Percentiles rank a stretch among this genome's conserved stretches.
Evolutionary conservation across 2,329 filamentous ascomycete species (phyloP).

Genomic region (Aspergillus sp.): DNA sequence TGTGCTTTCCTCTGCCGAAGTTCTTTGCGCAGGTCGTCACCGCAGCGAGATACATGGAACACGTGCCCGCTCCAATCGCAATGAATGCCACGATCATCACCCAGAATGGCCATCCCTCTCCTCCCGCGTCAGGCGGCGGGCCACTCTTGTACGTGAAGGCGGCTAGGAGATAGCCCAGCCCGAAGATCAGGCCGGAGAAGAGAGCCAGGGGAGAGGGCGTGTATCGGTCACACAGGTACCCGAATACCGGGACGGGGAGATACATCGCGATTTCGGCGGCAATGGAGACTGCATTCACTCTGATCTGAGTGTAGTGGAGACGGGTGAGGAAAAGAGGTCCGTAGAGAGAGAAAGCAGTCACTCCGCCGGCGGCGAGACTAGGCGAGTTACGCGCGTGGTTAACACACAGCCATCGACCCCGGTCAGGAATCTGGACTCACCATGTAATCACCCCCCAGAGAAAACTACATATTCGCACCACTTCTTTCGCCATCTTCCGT

Average conservation of each 20-base stretch:
- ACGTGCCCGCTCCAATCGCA: constrained; percentile 77
- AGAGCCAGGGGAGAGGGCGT: constrained; percentile 76
- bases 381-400: background rate
- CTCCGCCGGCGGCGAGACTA: constrained; percentile 79
- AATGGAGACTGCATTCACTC: constrained; percentile 87
- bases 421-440: constrained; percentile 27
- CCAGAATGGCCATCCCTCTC: constrained; percentile 66
- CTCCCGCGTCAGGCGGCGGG: constrained; percentile 50
- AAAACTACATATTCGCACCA: constrained; percentile 56
- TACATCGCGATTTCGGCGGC: constrained; percentile 86
- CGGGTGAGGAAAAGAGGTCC: constrained; percentile 84
- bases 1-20: constrained; percentile 83
- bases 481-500: constrained; percentile 51
- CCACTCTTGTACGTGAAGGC: constrained; percentile 70
- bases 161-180: constrained; percentile 76
- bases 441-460: constrained; percentile 60
- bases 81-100: constrained; percentile 85
- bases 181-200: constrained; percentile 70
- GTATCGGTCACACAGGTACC: constrained; percentile 86
- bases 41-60: constrained; percentile 82
- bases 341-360: constrained; percentile 92
- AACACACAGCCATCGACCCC: background rate
- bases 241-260: constrained; percentile 83
- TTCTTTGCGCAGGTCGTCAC: constrained; percentile 99
- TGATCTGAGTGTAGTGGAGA: constrained; percentile 83